Evolutionary conservation across 805 yeast genomes (phyloP), one percentile per base, ranked within the genome.

Genomic region (Lachancea cidri): DNA sequence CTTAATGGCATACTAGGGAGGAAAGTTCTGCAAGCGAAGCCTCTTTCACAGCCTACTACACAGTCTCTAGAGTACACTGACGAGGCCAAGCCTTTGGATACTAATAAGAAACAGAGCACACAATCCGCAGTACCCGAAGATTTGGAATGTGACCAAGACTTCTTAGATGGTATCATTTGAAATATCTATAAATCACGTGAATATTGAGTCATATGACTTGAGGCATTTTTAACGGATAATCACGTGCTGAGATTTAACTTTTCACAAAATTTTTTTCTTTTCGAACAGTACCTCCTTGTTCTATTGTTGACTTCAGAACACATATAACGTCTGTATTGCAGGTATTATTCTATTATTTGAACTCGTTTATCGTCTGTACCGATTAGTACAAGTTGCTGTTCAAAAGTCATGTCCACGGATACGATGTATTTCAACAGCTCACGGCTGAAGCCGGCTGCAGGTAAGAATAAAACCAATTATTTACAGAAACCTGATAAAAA

Each of bases 381-480:
- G 27, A 22, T 22, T 11, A 11, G 7, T 22, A 7, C 27, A 22
- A 11, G 7, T 22, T 22, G 27, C 27, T 29, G 8, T 8, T 8
- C 14, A 29, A 13, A 13, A 29, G 35, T 13, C 4, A 58, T 60
- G 65, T 57, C 64, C 14, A 48, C 59, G 14, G 64, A 58, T 49
- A 57, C 65, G 27, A 57, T 50, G 60, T 58, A 58, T 40, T 44
- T 58, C 43, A 58, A 58, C 38, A 60, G 60, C 44, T 52, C 64
- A 25, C 48, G 61, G 44, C 42, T 58, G 50, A 36, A 57, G 45
- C 49, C 54, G 13, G 39, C 57, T 7, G 50, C 53, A 16, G 46
- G 57, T 25, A 58, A 49, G 40, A 57, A 57, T 42, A 52, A 45
- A 41, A 36, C 52, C 16, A 46, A 38, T 18, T 49, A 43, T 35